Evolutionary conservation across 306 rosid genomes (phyloP), one percentile per base, ranked within the genome.

Genomic region (Dryas alaskensis): DNA sequence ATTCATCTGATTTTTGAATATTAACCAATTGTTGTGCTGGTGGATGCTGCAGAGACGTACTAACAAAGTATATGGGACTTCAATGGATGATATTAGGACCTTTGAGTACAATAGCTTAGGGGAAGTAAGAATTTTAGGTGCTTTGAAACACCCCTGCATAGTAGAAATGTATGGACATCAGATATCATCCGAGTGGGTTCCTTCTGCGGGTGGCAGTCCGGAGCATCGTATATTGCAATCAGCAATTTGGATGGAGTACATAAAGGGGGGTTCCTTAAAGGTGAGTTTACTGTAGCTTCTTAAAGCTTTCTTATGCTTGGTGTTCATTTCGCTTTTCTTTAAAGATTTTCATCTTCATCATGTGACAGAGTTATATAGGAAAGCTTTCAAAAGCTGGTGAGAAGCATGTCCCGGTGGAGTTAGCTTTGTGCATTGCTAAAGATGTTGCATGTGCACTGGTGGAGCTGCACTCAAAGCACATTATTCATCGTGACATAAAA

Each of bases 101-200:
- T 95, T 95, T 2, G 99, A 95, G 80, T 83, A 81, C 82, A 87
- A 81, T 67, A 88, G 92, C 80, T 81, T 95, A 74, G 99, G 97
- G 64, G 99, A 95, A 92, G 87, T 92, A 53, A 90, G 99, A 86
- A 90, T 95, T 69, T 84, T 95, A 73, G 84, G 93, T 79, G 82
- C 88, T 86, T 75, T 95, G 74, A 84, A 85, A 77, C 98, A 95
- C 80, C 82, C 98, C 17, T 92, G 96, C 81, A 90, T 95, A 71
- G 92, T 95, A 54, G 89, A 95, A 79, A 87, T 95, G 89, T 95
- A 90, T 53, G 99, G 99, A 45, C 99, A 95, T 86, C 89, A 81
- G 82, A 86, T 95, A 78, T 88, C 96, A 8, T 84, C 87, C 43
- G 70, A 87, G 82, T 92, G 99, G 99, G 79, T 87, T 65, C 75